Evolutionary conservation across 176 grass and related monocot species (phyloP).

Genomic region (Calamus simplicifolius): DNA sequence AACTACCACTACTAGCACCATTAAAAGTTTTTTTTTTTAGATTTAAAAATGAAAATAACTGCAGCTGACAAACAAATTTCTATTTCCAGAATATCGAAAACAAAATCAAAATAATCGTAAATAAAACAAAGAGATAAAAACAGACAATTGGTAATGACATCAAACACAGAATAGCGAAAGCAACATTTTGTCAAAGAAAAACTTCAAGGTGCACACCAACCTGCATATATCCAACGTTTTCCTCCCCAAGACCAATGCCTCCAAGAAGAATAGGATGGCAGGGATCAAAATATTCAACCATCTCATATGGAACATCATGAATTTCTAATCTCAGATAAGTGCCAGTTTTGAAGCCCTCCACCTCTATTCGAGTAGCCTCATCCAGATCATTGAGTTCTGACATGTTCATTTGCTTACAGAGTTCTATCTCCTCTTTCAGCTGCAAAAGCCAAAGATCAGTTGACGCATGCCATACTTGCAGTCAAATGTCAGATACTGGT

Average conservation of each 20-base stretch:
- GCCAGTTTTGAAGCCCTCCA: conserved; percentile 86
- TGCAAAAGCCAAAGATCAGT: conserved; percentile 30
- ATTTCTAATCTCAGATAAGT: conserved; percentile 89
- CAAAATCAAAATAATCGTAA: too few relatives aligned
- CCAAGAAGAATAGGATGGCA: conserved; percentile 81
- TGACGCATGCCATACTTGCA: neutral
- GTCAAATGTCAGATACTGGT: neutral
- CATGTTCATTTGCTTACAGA: conserved; percentile 79
- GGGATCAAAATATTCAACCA: conserved; percentile 92
- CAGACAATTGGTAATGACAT: neutral
- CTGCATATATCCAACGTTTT: conserved; percentile 95
- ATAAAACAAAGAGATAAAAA: conserved; percentile 8
- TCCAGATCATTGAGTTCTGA: conserved; percentile 80
- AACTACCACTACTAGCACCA: too few relatives aligned
- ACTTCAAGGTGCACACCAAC: conserved; percentile 23
- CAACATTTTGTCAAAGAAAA: neutral
- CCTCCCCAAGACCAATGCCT: conserved; percentile 83
- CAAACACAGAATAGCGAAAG: too few relatives aligned
- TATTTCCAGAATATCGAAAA: too few relatives aligned
- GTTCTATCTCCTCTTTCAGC: conserved; percentile 83
- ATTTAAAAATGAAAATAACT: too few relatives aligned
- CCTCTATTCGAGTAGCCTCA: conserved; percentile 68
- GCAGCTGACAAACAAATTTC: too few relatives aligned
- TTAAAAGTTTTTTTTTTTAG: too few relatives aligned
- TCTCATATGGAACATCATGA: conserved; percentile 83